These are phyloP conservation scores for Suhomyces terraborum DNA, from an alignment of 1,139 yeast species.

Conservation along the genomic window DNA sequence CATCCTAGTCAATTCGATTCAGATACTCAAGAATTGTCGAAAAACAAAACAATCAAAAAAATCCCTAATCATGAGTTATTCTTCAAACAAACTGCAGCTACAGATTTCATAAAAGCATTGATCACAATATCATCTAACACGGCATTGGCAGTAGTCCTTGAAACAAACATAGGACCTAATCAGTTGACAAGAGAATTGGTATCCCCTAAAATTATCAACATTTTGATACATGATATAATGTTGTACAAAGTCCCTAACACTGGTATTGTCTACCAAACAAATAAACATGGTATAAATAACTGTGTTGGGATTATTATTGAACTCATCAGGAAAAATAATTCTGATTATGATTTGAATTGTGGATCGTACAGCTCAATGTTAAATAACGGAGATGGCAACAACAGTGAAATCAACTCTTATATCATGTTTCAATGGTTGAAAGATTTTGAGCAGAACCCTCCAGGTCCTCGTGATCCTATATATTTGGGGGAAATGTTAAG, in stretches of 20 bases:
- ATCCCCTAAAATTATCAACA: slow-evolving; percentile 36
- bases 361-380: slow-evolving; percentile 42
- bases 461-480: slow-evolving; percentile 49
- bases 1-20: slow-evolving; percentile 37
- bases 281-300: slow-evolving; percentile 50
- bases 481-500: slow-evolving; percentile 48
- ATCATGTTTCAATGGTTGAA: slow-evolving; percentile 51
- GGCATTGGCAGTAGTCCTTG: slow-evolving; percentile 48
- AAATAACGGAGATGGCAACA: slow-evolving; percentile 33
- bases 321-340: slow-evolving; percentile 48
- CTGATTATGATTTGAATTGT: slow-evolving; percentile 50
- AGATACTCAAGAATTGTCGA: slow-evolving; percentile 6
- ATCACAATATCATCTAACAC: slow-evolving; percentile 85
- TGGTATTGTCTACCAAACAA: slow-evolving; percentile 24
- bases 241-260: slow-evolving; percentile 27
- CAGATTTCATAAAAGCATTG: slow-evolving; percentile 91
- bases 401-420: slow-evolving; percentile 43
- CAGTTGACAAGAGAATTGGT: slow-evolving; percentile 49
- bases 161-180: slow-evolving; percentile 52
- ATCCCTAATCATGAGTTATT: slow-evolving; percentile 42
- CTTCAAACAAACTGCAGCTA: slow-evolving; percentile 88
- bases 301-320: slow-evolving; percentile 52
- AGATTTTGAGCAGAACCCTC: slow-evolving; percentile 52
- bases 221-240: slow-evolving; percentile 47
- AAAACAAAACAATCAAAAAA: slow-evolving; percentile 3